These are phyloP conservation scores for Kentomonas sorsogonicus DNA, from an alignment of 208 protist genomes.

Conservation along the genomic window DNA sequence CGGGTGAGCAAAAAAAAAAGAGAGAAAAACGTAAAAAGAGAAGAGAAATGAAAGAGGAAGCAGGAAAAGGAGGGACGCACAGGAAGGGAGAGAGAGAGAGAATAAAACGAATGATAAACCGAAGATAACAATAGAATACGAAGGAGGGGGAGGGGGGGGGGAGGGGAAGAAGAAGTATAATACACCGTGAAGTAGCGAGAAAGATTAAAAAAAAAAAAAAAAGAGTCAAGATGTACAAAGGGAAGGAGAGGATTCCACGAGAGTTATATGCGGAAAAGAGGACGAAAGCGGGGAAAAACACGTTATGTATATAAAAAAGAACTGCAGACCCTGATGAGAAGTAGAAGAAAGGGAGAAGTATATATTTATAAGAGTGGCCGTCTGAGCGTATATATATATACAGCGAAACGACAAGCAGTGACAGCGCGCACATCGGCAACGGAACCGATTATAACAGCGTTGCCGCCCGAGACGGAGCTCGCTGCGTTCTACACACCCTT, in stretches of 20 bases:
- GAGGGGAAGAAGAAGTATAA: neutral
- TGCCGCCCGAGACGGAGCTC: neutral
- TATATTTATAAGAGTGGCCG: conserved; percentile 5
- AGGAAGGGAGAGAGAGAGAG: neutral
- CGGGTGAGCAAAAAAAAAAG: too few species aligned
- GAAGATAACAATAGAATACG: neutral
- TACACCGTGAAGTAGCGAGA: neutral
- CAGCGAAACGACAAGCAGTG: too few species aligned
- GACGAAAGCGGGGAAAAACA: too few species aligned
- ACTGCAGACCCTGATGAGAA: neutral
- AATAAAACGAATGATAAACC: neutral
- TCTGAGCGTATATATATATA: too few species aligned
- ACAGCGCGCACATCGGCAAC: too few species aligned
- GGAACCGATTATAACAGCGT: too few species aligned
- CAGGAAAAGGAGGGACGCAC: neutral
- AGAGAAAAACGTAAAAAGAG: neutral
- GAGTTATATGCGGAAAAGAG: too few species aligned
- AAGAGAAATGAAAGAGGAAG: neutral
- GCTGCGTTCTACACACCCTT: neutral
- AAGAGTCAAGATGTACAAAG: neutral
- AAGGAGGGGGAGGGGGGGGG: neutral
- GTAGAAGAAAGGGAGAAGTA: neutral
- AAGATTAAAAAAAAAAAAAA: conserved; percentile 8
- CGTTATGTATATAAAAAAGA: neutral
- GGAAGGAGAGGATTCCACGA: too few species aligned